Percentiles rank a stretch among this genome's conserved stretches.
Conservation (phyloP, 2,329 filamentous ascomycete genomes). For the Elsinoe arachidis region DNA sequence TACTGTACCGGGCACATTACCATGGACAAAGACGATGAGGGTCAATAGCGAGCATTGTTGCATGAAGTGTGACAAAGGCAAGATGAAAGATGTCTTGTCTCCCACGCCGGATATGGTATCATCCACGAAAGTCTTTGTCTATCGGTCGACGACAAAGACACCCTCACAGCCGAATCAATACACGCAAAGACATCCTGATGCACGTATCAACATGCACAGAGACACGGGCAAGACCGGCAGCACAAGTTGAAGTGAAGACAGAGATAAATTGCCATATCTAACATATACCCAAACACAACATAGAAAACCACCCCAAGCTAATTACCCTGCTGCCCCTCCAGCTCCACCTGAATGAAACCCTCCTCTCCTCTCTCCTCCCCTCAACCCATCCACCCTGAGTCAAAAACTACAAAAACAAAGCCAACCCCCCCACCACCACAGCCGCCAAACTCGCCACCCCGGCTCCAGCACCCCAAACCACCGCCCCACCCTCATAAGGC, state of each 20-base stretch:
- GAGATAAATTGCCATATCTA: constrained; percentile 3
- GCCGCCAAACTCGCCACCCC: not conserved
- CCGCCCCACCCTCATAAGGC: not conserved
- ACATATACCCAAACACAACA: not conserved
- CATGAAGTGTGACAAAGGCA: not conserved
- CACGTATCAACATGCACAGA: not conserved
- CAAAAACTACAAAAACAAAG: not conserved
- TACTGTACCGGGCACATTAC: not conserved
- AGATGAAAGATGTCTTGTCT: not conserved
- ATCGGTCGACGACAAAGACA: not conserved
- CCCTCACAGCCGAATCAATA: too few relatives aligned
- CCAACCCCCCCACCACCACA: not conserved
- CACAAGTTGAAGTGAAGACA: not conserved
- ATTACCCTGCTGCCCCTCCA: not conserved
- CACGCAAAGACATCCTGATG: not conserved
- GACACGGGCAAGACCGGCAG: not conserved
- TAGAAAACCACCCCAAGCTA: not conserved
- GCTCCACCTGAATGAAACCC: not conserved
- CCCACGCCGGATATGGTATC: not conserved
- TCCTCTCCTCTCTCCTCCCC: too few relatives aligned
- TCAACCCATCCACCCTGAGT: not conserved
- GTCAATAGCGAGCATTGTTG: not conserved
- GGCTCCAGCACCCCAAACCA: not conserved
- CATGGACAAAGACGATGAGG: not conserved
- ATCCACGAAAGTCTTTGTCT: not conserved